These are phyloP conservation scores for Coniophora puteana DNA, from an alignment of 1,284 basidiomycete species.

Conservation along the genomic window DNA sequence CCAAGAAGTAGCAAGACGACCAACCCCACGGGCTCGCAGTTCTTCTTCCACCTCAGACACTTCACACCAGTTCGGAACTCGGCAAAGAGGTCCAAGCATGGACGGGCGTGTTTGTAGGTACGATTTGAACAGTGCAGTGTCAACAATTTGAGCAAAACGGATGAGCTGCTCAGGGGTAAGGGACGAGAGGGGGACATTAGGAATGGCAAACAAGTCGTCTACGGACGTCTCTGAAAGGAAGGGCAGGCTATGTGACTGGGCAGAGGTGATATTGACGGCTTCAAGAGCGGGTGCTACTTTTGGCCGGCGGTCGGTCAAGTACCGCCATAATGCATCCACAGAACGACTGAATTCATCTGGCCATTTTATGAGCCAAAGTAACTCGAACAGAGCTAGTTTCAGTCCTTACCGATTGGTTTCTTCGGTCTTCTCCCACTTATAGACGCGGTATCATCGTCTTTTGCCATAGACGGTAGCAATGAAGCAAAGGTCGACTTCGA, in stretches of 20 bases:
- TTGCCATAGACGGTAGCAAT: conserved; percentile 39
- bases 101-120: conserved; percentile 84
- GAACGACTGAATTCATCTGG: conserved; percentile 61
- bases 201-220: conserved; percentile 73
- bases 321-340: conserved; percentile 65
- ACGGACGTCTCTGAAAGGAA: conserved; percentile 65
- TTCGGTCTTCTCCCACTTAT: conserved; percentile 38
- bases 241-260: conserved; percentile 59
- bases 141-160: conserved; percentile 88
- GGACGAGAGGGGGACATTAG: conserved; percentile 64
- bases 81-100: conserved; percentile 84
- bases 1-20: conserved; percentile 15
- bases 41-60: conserved; percentile 93
- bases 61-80: conserved; percentile 96
- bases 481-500: conserved; percentile 51
- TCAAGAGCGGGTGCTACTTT: conserved; percentile 77
- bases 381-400: not conserved
- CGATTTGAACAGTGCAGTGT: conserved; percentile 94
- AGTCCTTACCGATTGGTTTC: conserved; percentile 30
- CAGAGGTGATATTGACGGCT: conserved; percentile 65
- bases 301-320: conserved; percentile 82
- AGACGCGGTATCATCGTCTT: conserved; percentile 62
- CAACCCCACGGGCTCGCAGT: conserved; percentile 75
- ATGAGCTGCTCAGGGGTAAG: conserved; percentile 80
- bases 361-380: not conserved